These are phyloP conservation scores for Favolaschia claudopus DNA, from an alignment of 768 basidiomycete species.

Conservation along the genomic window DNA sequence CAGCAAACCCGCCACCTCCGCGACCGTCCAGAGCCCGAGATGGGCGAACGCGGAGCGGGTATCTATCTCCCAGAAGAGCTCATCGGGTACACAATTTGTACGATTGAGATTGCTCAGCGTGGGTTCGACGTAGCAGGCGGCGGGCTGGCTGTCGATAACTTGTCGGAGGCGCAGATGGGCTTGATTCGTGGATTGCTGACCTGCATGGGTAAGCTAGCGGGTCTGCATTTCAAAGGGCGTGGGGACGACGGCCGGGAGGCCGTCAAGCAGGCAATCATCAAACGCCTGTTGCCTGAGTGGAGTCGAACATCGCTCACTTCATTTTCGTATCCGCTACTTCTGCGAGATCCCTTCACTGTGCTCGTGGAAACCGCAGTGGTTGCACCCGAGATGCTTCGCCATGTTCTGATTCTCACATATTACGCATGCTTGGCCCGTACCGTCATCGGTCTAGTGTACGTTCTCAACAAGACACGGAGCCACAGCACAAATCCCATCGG, in stretches of 20 bases:
- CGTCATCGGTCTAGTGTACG: constrained; percentile 85
- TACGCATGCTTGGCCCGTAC: constrained; percentile 90
- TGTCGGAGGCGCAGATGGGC: constrained; percentile 79
- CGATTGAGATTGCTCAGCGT: constrained; percentile 82
- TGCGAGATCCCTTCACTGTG: constrained; percentile 89
- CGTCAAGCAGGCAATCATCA: constrained; percentile 86
- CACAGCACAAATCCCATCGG: constrained; percentile 53
- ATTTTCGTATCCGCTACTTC: constrained; percentile 84
- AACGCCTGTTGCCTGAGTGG: constrained; percentile 91
- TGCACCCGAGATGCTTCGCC: constrained; percentile 87
- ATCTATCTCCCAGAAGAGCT: constrained; percentile 94
- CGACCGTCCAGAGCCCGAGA: constrained; percentile 76
- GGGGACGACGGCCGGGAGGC: constrained; percentile 80
- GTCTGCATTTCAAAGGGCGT: constrained; percentile 71
- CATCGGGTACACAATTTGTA: constrained; percentile 85
- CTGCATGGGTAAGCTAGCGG: constrained; percentile 71
- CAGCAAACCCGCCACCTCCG: constrained; percentile 86
- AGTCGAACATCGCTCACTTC: constrained; percentile 84
- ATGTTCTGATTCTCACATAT: constrained; percentile 88
- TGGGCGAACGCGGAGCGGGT: constrained; percentile 79
- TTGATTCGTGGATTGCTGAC: constrained; percentile 82
- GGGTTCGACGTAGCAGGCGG: constrained; percentile 60
- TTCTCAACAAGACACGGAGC: constrained; percentile 76
- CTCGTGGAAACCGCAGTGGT: constrained; percentile 91
- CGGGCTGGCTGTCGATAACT: constrained; percentile 68